phyloP scores from a whole-genome alignment of 257 asterid genomes.

The Solanum microdontum region DNA sequence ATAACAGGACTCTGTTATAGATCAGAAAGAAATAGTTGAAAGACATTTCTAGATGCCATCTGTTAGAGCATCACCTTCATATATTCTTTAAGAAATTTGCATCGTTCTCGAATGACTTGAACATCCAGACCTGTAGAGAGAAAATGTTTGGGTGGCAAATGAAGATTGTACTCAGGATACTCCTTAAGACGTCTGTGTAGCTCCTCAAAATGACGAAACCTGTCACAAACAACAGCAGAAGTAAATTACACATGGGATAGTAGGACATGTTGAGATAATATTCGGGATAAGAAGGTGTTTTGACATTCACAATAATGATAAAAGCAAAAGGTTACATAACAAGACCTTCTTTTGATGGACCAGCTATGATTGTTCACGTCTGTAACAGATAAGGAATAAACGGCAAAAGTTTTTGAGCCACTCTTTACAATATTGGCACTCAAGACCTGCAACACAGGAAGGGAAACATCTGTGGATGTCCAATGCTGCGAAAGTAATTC shows the following conservation, averaged over 20 bases:
- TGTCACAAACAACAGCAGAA: conserved; percentile 21
- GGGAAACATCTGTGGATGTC: not conserved
- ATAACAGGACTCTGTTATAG: not conserved
- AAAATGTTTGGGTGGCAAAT: conserved; percentile 97
- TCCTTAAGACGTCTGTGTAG: conserved; percentile 93
- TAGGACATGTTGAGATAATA: not conserved
- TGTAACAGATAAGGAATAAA: conserved; percentile 75
- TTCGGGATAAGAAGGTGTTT: not conserved
- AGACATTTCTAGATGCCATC: not conserved
- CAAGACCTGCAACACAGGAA: conserved; percentile 49
- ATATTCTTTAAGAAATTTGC: conserved; percentile 82
- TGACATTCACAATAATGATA: not conserved
- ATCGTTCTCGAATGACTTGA: conserved; percentile 67
- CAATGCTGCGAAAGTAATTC: not conserved
- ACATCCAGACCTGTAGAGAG: conserved; percentile 81
- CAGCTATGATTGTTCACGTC: conserved; percentile 73
- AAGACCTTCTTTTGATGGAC: conserved; percentile 96
- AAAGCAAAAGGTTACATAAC: conserved; percentile 3
- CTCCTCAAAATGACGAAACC: conserved; percentile 95
- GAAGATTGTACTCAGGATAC: conserved; percentile 80
- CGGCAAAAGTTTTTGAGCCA: conserved; percentile 82
- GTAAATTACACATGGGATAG: not conserved
- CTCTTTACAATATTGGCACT: conserved; percentile 90
- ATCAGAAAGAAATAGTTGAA: not conserved
- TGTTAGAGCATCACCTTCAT: conserved; percentile 55